Base-by-base conservation (phyloP, 2,329 filamentous ascomycete genomes). In the Tolypocladium amazonense region DNA sequence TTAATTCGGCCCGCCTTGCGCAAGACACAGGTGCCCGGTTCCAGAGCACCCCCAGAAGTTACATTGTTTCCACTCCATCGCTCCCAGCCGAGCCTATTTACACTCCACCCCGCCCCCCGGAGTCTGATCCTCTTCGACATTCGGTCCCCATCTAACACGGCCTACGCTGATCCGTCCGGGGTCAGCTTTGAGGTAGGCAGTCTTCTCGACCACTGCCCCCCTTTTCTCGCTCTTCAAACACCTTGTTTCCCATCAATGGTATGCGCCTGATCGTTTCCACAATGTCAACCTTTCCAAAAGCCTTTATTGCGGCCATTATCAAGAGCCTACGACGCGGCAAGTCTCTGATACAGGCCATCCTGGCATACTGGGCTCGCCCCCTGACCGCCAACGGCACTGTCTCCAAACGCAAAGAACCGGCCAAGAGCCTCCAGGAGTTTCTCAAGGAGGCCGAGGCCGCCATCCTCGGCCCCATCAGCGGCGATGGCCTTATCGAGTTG, bases 261-360 rank as follows among this genome's bases (percentile, higher is more conserved):
- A 77, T 79, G 78, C 77, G 75, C 73, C 73, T 78, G 66, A 73
- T 83, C 77, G 73, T 77, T 78, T 76, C 76, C 76, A 76, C 79
- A 70, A 87, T 86, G 83, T 75, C 79, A 69, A 77, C 76, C 57
- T 73, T 87, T 66, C 81, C 77, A 64, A 80, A 79, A 71, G 77
- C 77, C 56, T 73, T 87, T 66, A 66, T 82, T 62, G 76, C 81
- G 64, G 82, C 81, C 61, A 72, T 81, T 58, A 66, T 85, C 69
- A 84, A 79, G 73, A 83, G 81, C 65, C 75, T 87, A 59, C 73
- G 84, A 56, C 77, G 79, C 57, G 84, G 84, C 65, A 85, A 81
- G 73, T 83, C 82, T 56, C 73, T 86, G 62, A 70, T 87, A 61
- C 78, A 83, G 67, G 80, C 82, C 57, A 73, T 86, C 37, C 71